Percentiles rank a stretch among this genome's conserved stretches.
Conservation (phyloP, 2,329 filamentous ascomycete genomes). For the Furcasterigmium furcatum region DNA sequence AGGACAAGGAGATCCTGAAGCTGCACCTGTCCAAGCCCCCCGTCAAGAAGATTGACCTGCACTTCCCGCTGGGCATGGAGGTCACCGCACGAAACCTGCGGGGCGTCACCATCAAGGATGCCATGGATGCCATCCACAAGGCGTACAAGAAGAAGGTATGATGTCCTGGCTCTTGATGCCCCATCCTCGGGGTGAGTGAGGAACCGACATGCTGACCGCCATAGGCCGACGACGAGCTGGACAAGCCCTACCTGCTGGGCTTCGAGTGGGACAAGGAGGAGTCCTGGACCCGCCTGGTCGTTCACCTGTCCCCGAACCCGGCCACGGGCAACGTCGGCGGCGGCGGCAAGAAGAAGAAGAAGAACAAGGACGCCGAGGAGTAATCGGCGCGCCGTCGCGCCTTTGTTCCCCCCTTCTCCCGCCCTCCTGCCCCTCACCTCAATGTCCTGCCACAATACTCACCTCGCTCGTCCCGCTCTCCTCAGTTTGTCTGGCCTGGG, state of each 20-base stretch:
- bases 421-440: neutral
- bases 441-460: neutral
- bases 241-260: conserved; percentile 81
- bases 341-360: conserved; percentile 66
- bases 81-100: conserved; percentile 88
- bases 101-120: conserved; percentile 96
- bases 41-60: conserved; percentile 90
- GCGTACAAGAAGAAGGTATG: conserved; percentile 92
- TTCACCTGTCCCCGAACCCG: conserved; percentile 76
- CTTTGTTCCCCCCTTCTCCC: neutral
- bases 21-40: conserved; percentile 75
- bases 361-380: conserved; percentile 43
- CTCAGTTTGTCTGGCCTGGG: no score
- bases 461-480: no score
- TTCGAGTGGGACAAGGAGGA: conserved; percentile 97
- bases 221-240: conserved; percentile 88
- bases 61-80: conserved; percentile 84
- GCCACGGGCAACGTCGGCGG: conserved; percentile 39
- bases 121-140: conserved; percentile 92
- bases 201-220: neutral
- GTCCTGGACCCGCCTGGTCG: conserved; percentile 82
- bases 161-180: conserved; percentile 8
- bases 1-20: conserved; percentile 83
- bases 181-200: conserved; percentile 9
- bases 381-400: conserved; percentile 12